phyloP scores from a whole-genome alignment of 139 green algal genomes.

The Coelastrella sp. region DNA sequence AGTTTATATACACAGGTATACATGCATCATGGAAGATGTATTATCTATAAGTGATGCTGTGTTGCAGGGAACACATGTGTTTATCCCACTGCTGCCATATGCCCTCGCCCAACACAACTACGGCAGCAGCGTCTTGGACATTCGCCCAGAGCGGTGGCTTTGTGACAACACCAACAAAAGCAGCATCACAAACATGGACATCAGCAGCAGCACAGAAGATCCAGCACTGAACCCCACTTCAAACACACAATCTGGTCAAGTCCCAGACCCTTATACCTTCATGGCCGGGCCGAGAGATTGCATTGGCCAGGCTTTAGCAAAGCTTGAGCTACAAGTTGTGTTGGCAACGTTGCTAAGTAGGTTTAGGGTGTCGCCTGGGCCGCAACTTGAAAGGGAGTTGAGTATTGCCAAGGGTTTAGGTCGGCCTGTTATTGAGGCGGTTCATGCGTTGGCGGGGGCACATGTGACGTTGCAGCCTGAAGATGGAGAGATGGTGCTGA shows the following conservation, averaged over 20 bases:
- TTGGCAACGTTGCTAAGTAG: conserved; percentile 31
- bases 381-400: conserved; percentile 23
- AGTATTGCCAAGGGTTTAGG: neutral
- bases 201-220: neutral
- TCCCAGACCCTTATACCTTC: conserved; percentile 6
- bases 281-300: conserved; percentile 16
- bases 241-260: neutral
- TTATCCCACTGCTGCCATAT: conserved; percentile 19
- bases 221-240: neutral
- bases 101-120: conserved; percentile 17
- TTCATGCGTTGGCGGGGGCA: neutral
- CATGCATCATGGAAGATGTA: too few species aligned
- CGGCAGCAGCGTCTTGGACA: conserved; percentile 23
- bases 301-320: conserved; percentile 48
- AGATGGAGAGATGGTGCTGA: conserved; percentile 24
- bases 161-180: neutral
- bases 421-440: neutral
- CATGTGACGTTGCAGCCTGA: conserved; percentile 40
- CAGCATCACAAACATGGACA: neutral
- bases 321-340: conserved; percentile 53
- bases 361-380: conserved; percentile 1
- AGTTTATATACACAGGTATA: too few species aligned
- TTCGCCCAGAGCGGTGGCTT: conserved; percentile 48
- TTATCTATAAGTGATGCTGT: neutral
- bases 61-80: conserved; percentile 21